Base-by-base conservation (phyloP, 129 eudicot genomes). In the Arctium minus region DNA sequence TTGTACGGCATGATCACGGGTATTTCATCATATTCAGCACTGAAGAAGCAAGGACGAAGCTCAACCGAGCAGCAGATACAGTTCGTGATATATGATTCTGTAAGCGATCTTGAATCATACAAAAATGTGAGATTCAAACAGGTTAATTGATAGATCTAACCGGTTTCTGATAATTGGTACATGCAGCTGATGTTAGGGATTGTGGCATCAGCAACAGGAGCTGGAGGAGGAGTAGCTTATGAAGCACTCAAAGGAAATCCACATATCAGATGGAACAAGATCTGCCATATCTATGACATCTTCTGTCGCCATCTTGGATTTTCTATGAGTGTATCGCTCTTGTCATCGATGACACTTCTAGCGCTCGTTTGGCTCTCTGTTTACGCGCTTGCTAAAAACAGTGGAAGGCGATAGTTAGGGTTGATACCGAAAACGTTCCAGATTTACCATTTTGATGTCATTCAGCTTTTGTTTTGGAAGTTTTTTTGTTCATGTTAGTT, bases 181-280 rank as follows among this genome's bases (percentile, higher is more conserved):
- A 30, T 81, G 87, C 90, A 93, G 98, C 68, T 93, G 82, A 29
- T 90, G 83, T 62, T 93, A 83, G 94, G 92, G 44, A 88, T 93
- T 8, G 76, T 87, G 67, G 91, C 92, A 15, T 68, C 98, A 27
- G 98, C 96, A 74, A 85, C 89, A 10, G 98, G 96, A 79, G 74
- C 97, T 73, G 90, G 84, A 69, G 96, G 92, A 6, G 96, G 70
- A 37, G 94, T 93, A 11, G 97, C 84, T 22, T 93, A 93, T 79
- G 73, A 89, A 39, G 98, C 94, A 35, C 60, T 87, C 37, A 91
- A 86, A 80, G 98, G 98, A 36, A 91, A 91, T 83, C 75, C 87
- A 37, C 94, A 91, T 62, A 75, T 82, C 6, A 53, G 77, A 22
- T 93, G 96, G 93, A 6, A 0, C 65, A 91, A 93, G 82, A 48